phyloP scores from a whole-genome alignment of 257 asterid species.

The Nicotiana attenuata region DNA sequence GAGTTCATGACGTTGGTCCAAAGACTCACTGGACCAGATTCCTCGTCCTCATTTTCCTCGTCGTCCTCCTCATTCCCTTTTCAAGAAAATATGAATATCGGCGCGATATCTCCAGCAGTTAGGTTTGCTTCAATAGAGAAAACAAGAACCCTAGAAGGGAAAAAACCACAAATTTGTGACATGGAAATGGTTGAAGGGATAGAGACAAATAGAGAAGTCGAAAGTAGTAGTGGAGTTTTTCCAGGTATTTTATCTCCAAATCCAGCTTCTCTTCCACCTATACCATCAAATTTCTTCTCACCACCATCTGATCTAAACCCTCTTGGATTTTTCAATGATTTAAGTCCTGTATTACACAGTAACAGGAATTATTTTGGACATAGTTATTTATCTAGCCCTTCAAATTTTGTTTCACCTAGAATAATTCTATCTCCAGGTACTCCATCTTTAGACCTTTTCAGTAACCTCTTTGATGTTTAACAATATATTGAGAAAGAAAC shows the following conservation, averaged over 20 bases:
- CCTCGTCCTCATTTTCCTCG: slow-evolving; percentile 24
- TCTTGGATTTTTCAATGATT: slow-evolving; percentile 46
- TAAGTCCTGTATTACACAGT: slow-evolving; percentile 62
- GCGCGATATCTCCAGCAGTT: slow-evolving; percentile 75
- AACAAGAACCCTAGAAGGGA: slow-evolving; percentile 32
- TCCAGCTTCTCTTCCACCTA: slow-evolving; percentile 73
- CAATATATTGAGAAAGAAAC: not conserved
- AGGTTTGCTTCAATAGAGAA: slow-evolving; percentile 65
- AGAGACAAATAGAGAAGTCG: slow-evolving; percentile 28
- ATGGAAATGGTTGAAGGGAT: slow-evolving; percentile 23
- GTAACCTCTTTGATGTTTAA: slow-evolving; percentile 54
- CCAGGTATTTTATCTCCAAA: slow-evolving; percentile 77
- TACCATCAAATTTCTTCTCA: slow-evolving; percentile 62
- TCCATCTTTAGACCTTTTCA: slow-evolving; percentile 54
- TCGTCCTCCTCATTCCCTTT: slow-evolving; percentile 11
- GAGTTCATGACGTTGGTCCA: slow-evolving; percentile 98
- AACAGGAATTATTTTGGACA: slow-evolving; percentile 36
- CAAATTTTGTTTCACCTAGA: slow-evolving; percentile 55
- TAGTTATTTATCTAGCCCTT: slow-evolving; percentile 50
- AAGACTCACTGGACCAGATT: slow-evolving; percentile 65
- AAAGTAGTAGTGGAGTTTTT: slow-evolving; percentile 30
- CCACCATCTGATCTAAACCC: slow-evolving; percentile 32
- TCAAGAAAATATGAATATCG: slow-evolving; percentile 4
- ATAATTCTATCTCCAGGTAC: slow-evolving; percentile 58
- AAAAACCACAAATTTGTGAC: slow-evolving; percentile 11